A percentile compares a stretch with the other conserved stretches of the same genome.
phyloP scores from a whole-genome alignment of 2,329 filamentous ascomycete species.

The Ophiostoma himal-ulmi region DNA sequence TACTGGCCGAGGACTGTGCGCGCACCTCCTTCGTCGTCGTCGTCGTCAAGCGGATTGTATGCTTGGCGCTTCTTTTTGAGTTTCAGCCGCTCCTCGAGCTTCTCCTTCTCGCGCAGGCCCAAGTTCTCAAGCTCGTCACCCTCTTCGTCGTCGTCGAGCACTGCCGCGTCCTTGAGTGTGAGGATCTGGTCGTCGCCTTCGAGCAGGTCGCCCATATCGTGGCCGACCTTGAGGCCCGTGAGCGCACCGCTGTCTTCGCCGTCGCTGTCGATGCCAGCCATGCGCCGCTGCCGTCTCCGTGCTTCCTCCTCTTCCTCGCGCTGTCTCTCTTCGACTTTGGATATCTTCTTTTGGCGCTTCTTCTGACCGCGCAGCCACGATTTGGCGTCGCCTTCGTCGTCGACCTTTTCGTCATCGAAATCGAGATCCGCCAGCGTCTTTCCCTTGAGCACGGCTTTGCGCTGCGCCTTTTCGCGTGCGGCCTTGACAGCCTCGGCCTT shows the following conservation, averaged over 20 bases:
- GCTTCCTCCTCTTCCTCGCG: constrained; percentile 57
- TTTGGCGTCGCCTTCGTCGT: constrained; percentile 64
- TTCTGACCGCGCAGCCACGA: constrained; percentile 85
- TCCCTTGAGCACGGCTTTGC: constrained; percentile 69
- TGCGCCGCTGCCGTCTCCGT: constrained; percentile 61
- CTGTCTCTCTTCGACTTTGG: constrained; percentile 72
- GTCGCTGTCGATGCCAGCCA: constrained; percentile 40
- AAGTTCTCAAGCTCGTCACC: constrained; percentile 85
- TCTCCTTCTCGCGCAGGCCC: constrained; percentile 64
- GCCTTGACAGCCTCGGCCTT: constrained; percentile 79
- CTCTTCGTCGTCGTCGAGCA: constrained; percentile 76
- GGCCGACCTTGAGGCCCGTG: constrained; percentile 84
- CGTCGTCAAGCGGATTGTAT: constrained; percentile 71
- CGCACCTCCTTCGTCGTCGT: constrained; percentile 59
- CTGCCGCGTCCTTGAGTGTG: constrained; percentile 87
- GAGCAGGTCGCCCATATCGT: constrained; percentile 75
- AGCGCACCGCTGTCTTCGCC: constrained; percentile 75
- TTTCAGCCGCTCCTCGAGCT: constrained; percentile 68
- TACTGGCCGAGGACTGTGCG: constrained; percentile 78
- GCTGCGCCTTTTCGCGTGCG: constrained; percentile 76
- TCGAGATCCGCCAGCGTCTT: constrained; percentile 74
- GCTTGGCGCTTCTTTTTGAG: constrained; percentile 84
- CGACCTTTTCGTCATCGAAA: constrained; percentile 47
- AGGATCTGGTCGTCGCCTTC: constrained; percentile 82
- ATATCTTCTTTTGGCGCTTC: constrained; percentile 89